Evolutionary conservation across 352 stramenopile species (phyloP), one percentile per base, ranked within the genome.

Genomic region (Phytophthora tubulina): DNA sequence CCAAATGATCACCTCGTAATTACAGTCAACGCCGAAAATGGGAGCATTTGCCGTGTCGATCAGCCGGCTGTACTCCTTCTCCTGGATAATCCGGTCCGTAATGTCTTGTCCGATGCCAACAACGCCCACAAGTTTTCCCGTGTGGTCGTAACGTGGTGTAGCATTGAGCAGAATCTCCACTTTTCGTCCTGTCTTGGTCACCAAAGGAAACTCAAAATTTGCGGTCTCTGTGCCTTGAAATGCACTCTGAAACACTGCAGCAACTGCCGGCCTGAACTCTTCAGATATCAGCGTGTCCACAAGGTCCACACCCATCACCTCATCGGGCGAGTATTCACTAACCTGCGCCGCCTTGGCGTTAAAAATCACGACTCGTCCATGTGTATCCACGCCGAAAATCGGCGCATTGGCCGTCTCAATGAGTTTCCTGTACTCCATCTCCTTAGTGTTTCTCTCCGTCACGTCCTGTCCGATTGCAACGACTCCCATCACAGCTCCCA

Each of bases 321-420:
- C 93, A 35, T 93, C 75, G 4, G 85, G 82, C 4, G 72, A 70
- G 70, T 93, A 97, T 65, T 95, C 90, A 42, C 84, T 96, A 10
- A 83, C 82, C 54, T 88, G 85, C 5, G 79, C 67, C 3, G 86
- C 91, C 52, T 93, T 95, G 17, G 93, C 70, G 62, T 98, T 98
- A 72, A 93, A 98, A 57, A 90, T 90, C 35, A 88, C 81, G 7
- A 89, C 68, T 10, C 73, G 57, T 4, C 81, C 79, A 46, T 85
- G 41, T 0, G 75, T 83, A 55, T 91, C 83, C 0, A 91, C 74
- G 9, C 90, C 92, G 56, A 97, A 96, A 59, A 97, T 97, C 7
- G 91, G 89, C n/a, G 89, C 86, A 67, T 97, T 97, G 0, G 92
- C 90, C n/a, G 84, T 97, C 46, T 97, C 92, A 50, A 97, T 96